Percentiles rank a stretch among this genome's conserved stretches.
Conservation (phyloP, 371 early-diverging fungal species). For the Amoeboaphelidium occidentale region DNA sequence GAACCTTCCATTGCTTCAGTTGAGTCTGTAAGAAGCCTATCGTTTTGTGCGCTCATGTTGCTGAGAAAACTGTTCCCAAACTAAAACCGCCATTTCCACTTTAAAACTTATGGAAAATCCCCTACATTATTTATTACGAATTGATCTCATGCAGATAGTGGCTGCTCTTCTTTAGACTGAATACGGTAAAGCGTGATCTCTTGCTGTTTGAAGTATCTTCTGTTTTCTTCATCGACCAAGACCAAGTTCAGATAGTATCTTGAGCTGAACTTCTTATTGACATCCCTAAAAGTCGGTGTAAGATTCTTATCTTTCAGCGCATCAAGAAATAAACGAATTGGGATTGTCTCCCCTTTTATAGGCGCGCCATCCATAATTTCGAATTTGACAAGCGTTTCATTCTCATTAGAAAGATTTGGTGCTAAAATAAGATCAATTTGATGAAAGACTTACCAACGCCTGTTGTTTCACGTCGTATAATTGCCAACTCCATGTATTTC, state of each 20-base stretch:
- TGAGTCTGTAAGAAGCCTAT: too few species aligned
- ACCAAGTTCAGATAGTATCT: conserved; percentile 91
- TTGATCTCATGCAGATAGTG: too few species aligned
- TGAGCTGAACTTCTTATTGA: conserved; percentile 91
- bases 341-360: conserved; percentile 89
- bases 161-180: too few species aligned
- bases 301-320: conserved; percentile 94
- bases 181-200: too few species aligned
- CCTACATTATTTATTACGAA: too few species aligned
- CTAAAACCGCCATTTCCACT: too few species aligned
- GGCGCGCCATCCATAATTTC: conserved; percentile 99
- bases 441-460: conserved; percentile 26
- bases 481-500: conserved; percentile 94
- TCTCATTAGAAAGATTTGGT: conserved; percentile 89
- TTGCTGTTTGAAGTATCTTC: conserved; percentile 84
- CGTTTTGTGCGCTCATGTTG: too few species aligned
- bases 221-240: conserved; percentile 87
- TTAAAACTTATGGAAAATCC: too few species aligned
- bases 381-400: conserved; percentile 89
- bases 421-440: conserved; percentile 11
- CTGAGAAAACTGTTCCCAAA: too few species aligned
- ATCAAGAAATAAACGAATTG: conserved; percentile 81
- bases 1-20: too few species aligned
- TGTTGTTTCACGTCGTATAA: conserved; percentile 88
- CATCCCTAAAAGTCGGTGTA: conserved; percentile 56